phyloP scores from a whole-genome alignment of 2,329 filamentous ascomycete genomes.

The Phaeosphaeria sp. region DNA sequence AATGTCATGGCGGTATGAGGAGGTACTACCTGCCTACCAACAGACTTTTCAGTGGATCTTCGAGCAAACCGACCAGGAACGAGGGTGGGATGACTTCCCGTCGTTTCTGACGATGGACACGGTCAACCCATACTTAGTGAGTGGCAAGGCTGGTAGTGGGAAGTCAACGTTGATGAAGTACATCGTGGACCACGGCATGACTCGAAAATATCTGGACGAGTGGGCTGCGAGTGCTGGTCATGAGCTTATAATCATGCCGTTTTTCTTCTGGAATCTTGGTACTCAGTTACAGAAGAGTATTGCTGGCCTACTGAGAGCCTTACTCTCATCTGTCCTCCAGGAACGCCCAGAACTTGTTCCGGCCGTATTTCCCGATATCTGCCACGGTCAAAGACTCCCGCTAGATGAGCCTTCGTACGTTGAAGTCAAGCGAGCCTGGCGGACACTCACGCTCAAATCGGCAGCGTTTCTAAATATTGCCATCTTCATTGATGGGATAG shows the following conservation, averaged over 20 bases:
- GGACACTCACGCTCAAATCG: not conserved
- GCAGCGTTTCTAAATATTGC: slow-evolving; percentile 4
- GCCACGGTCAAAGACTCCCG: not conserved
- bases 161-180: slow-evolving; percentile 47
- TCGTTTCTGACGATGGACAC: not conserved
- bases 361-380: slow-evolving; percentile 12
- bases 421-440: not conserved
- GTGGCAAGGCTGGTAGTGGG: slow-evolving; percentile 46
- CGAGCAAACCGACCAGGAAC: not conserved
- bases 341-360: slow-evolving; percentile 8
- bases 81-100: not conserved
- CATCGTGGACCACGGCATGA: slow-evolving; percentile 19
- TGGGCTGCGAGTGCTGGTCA: slow-evolving; percentile 18
- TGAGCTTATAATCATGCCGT: slow-evolving; percentile 16
- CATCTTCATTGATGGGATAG: slow-evolving; percentile 27
- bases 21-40: slow-evolving; percentile 11
- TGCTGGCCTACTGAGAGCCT: slow-evolving; percentile 31
- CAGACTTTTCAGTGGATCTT: slow-evolving; percentile 10
- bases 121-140: slow-evolving; percentile 36
- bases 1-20: slow-evolving; percentile 18
- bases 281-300: slow-evolving; percentile 28
- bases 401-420: not conserved
- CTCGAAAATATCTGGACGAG: slow-evolving; percentile 10
- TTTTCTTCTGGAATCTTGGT: slow-evolving; percentile 45
- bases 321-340: slow-evolving; percentile 25